These are phyloP conservation scores for Diaporthe velutina DNA, from an alignment of 2,329 filamentous ascomycete genomes.

Conservation along the genomic window DNA sequence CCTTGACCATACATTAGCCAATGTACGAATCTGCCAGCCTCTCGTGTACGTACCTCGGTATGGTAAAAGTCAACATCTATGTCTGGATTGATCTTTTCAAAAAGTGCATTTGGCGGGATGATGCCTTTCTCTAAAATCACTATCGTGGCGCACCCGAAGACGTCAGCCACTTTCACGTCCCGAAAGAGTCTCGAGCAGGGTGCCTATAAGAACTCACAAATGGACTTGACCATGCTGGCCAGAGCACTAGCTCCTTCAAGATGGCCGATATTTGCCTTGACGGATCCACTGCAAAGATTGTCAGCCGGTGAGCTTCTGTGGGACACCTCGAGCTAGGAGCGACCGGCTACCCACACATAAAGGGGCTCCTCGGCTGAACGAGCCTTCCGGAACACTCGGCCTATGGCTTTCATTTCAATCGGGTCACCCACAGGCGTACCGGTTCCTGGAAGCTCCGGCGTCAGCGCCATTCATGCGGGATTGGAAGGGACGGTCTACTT, in stretches of 20 bases:
- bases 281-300: conserved; percentile 32
- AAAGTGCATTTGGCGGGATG: conserved; percentile 40
- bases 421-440: conserved; percentile 38
- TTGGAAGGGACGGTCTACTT: neutral
- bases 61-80: conserved; percentile 27
- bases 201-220: neutral
- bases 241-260: conserved; percentile 41
- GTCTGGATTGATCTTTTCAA: conserved; percentile 40
- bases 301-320: neutral
- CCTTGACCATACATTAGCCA: neutral
- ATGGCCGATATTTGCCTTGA: conserved; percentile 45
- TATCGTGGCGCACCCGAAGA: neutral
- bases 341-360: conserved; percentile 36
- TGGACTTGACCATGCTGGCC: conserved; percentile 42
- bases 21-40: neutral
- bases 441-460: conserved; percentile 13
- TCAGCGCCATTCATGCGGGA: neutral
- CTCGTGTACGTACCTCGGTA: neutral
- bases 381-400: conserved; percentile 30
- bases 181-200: neutral
- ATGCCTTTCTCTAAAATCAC: conserved; percentile 40
- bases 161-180: neutral
- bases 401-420: conserved; percentile 38
- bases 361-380: conserved; percentile 36
- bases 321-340: neutral